Percentiles rank a stretch among this genome's conserved stretches.
These are phyloP conservation scores for Lasiodiplodia citricola DNA, from an alignment of 2,329 filamentous ascomycete genomes.

Conservation along the genomic window DNA sequence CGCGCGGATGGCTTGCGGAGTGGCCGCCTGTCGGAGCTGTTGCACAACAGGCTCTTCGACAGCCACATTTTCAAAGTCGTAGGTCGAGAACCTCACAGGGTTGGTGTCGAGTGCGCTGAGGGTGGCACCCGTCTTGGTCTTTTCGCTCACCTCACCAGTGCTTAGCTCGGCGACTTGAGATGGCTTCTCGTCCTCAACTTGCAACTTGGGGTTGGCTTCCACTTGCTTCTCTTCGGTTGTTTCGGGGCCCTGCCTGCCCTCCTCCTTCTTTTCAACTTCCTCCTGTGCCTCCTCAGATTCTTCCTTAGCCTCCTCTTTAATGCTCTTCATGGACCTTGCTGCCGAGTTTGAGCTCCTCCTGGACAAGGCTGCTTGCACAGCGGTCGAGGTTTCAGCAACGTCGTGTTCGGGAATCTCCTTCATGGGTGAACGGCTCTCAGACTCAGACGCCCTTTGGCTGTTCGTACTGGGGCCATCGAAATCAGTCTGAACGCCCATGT, in stretches of 20 bases:
- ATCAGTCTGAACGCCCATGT: slow-evolving; percentile 66
- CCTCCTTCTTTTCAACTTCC: background rate
- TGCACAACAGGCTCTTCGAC: slow-evolving; percentile 71
- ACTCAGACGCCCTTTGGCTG: slow-evolving; percentile 25
- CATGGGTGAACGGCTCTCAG: slow-evolving; percentile 34
- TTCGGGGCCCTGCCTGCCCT: background rate
- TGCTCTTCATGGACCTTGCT: slow-evolving; percentile 4
- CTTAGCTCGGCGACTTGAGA: background rate
- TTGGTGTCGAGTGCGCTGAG: background rate
- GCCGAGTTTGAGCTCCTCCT: slow-evolving; percentile 4
- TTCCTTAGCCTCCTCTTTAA: slow-evolving; percentile 24
- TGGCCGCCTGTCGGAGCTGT: slow-evolving; percentile 67
- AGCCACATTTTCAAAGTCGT: slow-evolving; percentile 49
- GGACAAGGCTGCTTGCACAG: background rate
- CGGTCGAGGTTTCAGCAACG: slow-evolving; percentile 28
- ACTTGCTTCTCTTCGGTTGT: background rate
- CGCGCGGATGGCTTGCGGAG: slow-evolving; percentile 73
- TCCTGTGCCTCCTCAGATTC: slow-evolving; percentile 15
- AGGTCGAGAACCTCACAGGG: slow-evolving; percentile 8
- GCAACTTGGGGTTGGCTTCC: background rate
- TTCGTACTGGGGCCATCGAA: slow-evolving; percentile 44
- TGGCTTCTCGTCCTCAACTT: background rate
- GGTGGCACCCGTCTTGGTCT: background rate
- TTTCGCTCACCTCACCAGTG: background rate
- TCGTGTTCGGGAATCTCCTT: slow-evolving; percentile 44